Evolutionary conservation across 441 rosid genomes (phyloP), one percentile per base, ranked within the genome.

Genomic region (Euphorbia schlechtendalii): DNA sequence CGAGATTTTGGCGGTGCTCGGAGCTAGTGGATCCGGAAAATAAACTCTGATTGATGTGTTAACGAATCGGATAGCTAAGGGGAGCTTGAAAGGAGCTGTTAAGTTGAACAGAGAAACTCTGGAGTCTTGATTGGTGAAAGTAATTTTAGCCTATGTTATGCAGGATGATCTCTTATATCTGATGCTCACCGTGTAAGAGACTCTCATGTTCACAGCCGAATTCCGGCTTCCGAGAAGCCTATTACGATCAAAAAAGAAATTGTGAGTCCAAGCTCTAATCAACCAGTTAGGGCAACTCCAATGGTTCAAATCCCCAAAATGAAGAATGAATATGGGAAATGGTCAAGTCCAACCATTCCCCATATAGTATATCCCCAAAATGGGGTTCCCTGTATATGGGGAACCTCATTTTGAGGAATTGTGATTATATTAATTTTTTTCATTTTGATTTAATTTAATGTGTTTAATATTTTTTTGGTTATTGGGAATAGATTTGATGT

Each of bases 1-100:
- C 1, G 96, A 92, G 75, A 82, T 89, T 27, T 66, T 89, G 13
- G 98, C 96, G 0, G 96, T 92, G 49, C 89, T 92, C 0, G 98
- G 98, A 0, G 98, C 96, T 0, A 92, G 98, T 4, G 96, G 96
- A 0, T 92, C 96, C 0, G 98, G 98, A 8, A 92, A 92, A 64
- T 92, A 96, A 14, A 92, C 98, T 0, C 73, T 92, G 1, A 77
- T 92, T 41, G 98, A 92, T 28, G 96, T 96, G 0, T 71, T 92
- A 11, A 97, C 96, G 2, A 88, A 92, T 45, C 66, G 89, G 41
- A 86, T 86, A 12, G 82, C 86, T 0, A 86, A 86, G 65, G 91
- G 77, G 7, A 82, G 87, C 66, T 76, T 87, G 38, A 82, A 80
- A 69, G 96, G 96, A 3, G 66, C 76, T 3, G 77, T 78, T 24